A percentile compares a stretch with the other conserved stretches of the same genome.
phyloP scores from a whole-genome alignment of 78 protist genomes.

The Chrysochromulina tobinii region DNA sequence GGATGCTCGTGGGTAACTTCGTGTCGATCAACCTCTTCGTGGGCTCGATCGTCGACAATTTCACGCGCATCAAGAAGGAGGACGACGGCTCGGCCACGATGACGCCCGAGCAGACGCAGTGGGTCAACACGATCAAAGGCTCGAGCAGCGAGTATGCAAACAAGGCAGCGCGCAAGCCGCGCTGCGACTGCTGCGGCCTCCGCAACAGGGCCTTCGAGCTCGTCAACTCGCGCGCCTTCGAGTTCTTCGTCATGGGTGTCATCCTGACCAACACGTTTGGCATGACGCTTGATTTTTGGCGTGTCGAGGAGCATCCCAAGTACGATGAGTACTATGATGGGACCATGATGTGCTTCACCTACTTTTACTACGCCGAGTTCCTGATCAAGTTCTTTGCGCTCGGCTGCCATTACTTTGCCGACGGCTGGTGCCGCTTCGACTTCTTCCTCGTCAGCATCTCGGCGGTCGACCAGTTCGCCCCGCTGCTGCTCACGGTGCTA shows the following conservation, averaged over 20 bases:
- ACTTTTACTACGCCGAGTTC: not conserved
- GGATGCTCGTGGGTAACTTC: not conserved
- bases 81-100: not conserved
- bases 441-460: not conserved
- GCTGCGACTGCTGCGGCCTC: not conserved
- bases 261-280: not conserved
- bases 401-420: not conserved
- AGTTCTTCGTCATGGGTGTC: not conserved
- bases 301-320: not conserved
- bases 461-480: not conserved
- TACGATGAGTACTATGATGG: not conserved
- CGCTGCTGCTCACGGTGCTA: not conserved
- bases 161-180: not conserved
- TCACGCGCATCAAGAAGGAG: not conserved
- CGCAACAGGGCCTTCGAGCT: not conserved
- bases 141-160: not conserved
- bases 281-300: not conserved
- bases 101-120: constrained; percentile 8
- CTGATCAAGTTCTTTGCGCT: not conserved
- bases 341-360: not conserved
- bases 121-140: not conserved
- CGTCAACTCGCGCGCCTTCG: not conserved
- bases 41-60: not conserved
- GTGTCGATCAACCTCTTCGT: not conserved
- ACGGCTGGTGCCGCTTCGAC: not conserved